Percentiles rank a stretch among this genome's conserved stretches.
These are phyloP conservation scores for Hypoxylon fragiforme DNA, from an alignment of 495 filamentous ascomycete species.

Conservation along the genomic window DNA sequence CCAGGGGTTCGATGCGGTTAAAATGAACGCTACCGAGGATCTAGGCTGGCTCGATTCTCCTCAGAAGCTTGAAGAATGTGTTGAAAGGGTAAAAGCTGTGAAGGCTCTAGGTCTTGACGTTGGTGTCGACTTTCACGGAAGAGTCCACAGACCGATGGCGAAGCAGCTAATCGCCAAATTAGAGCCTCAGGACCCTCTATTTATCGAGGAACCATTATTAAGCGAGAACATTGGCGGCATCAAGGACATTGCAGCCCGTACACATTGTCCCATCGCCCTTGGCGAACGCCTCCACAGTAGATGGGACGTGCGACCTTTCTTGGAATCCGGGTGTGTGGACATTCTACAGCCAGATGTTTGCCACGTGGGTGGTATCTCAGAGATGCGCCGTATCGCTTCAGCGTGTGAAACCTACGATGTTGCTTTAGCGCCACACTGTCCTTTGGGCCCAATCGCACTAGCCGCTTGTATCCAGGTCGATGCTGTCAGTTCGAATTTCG, in stretches of 20 bases:
- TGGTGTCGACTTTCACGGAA: constrained; percentile 77
- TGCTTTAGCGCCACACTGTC: constrained; percentile 76
- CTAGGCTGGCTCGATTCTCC: constrained; percentile 80
- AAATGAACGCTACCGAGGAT: constrained; percentile 84
- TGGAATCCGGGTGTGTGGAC: constrained; percentile 70
- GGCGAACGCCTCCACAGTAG: constrained; percentile 75
- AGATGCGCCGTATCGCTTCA: constrained; percentile 69
- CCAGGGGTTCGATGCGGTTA: constrained; percentile 73
- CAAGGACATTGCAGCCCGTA: constrained; percentile 64
- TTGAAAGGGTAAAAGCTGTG: constrained; percentile 69
- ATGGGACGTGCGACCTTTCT: constrained; percentile 76
- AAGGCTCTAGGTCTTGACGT: constrained; percentile 72
- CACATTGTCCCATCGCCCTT: constrained; percentile 70
- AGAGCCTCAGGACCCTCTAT: constrained; percentile 72
- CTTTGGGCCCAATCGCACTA: constrained; percentile 73
- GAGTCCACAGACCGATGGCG: constrained; percentile 80
- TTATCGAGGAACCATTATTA: constrained; percentile 78
- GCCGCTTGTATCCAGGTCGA: constrained; percentile 74
- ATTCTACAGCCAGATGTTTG: constrained; percentile 77
- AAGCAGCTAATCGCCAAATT: constrained; percentile 74
- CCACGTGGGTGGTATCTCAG: constrained; percentile 76
- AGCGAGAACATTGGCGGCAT: constrained; percentile 72
- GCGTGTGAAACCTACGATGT: constrained; percentile 82
- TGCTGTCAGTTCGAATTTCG: constrained; percentile 67
- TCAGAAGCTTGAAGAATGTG: constrained; percentile 60